These are phyloP conservation scores for Apostasia shenzhenica DNA, from an alignment of 106 monocot genomes.

Conservation along the genomic window DNA sequence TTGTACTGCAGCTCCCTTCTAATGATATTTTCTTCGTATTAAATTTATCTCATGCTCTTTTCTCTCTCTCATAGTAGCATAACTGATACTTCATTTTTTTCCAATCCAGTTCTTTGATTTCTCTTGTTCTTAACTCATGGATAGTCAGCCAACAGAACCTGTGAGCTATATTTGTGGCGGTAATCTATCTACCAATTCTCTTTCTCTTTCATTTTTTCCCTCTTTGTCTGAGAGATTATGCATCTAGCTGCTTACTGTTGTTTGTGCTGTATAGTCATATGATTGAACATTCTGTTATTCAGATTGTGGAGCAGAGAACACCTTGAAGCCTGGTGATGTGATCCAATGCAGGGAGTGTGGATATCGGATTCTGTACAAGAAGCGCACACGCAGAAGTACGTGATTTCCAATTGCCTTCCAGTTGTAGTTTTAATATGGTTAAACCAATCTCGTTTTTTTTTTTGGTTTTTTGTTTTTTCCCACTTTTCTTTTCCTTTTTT, in stretches of 20 bases:
- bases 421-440: no score
- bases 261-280: not conserved
- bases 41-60: no score
- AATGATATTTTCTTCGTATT: no score
- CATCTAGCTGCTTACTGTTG: not conserved
- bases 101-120: not conserved
- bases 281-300: not conserved
- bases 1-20: no score
- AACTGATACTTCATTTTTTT: not conserved
- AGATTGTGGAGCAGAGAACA: conserved; percentile 84
- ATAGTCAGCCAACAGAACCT: conserved; percentile 54
- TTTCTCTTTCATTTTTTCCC: not conserved
- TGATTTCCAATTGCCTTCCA: not conserved
- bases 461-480: no score
- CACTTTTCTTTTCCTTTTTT: no score
- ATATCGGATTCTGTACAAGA: conserved; percentile 92
- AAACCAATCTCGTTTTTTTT: no score
- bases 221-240: not conserved
- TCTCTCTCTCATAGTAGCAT: no score
- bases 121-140: conserved; percentile 22
- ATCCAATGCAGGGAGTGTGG: conserved; percentile 89
- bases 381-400: conserved; percentile 75
- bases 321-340: conserved; percentile 77
- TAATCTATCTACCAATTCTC: conserved; percentile 5
- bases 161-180: conserved; percentile 57